Base-by-base conservation (phyloP, 1,139 yeast genomes). In the Suhomyces coccinellae region DNA sequence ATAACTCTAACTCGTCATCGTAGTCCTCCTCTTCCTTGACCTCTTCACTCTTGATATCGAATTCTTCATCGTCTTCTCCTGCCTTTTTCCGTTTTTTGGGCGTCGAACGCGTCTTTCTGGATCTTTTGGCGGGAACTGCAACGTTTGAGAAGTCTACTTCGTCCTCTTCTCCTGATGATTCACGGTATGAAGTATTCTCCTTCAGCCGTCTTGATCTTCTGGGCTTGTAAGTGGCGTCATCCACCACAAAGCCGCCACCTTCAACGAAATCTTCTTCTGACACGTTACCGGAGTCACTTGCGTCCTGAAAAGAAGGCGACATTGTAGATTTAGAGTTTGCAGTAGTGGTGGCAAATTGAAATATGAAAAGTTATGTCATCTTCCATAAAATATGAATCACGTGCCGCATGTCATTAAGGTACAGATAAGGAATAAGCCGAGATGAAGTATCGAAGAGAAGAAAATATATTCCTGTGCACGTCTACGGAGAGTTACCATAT, bases 211-310 rank as follows among this genome's bases (percentile, higher is more conserved):
- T 55, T 24, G 57, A 49, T 44, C 59, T 51, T 44, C 59, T 55
- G 31, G 46, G 46, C 48, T 45, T 43, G 44, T 46, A 40, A 33
- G 33, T 44, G 43, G 70, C 66, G 52, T 75, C 79, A 48, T 71
- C 65, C 4, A 62, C 60, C 7, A 76, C 56, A 52, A 75, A 75
- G 12, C 80, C 80, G 3, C 80, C 80, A 5, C 58, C 71, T 24
- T 52, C 57, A 10, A 30, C 43, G 14, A 36, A 16, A 27, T 17
- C 26, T 9, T 14, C 20, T 9, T 46, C 51, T 6, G 42, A 34
- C 10, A 48, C 55, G 2, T 36, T 47, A 5, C 30, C 24, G 13
- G 17, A 36, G 20, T 33, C 38, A 24, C 22, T 43, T 10, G 11
- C 15, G 12, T 26, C 28, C 26, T 46, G 38, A 20, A 38, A 32